Evolutionary conservation across 139 green algal genomes (phyloP), one percentile per base, ranked within the genome.

Genomic region (Chlorella sp.): DNA sequence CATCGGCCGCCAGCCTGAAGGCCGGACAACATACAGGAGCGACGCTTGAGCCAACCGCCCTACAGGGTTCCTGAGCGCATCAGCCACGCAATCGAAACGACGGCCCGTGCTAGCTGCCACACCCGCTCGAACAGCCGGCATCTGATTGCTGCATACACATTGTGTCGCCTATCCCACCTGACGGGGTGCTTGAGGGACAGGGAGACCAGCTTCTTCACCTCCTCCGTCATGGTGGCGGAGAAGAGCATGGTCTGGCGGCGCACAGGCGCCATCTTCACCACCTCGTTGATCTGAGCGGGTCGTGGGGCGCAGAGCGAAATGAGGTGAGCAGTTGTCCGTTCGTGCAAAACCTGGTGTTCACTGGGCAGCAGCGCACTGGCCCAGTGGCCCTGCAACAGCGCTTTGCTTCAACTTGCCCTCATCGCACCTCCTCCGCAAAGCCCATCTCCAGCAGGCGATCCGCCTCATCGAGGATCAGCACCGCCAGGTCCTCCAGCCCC

Each of bases 211-310:
- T 90, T 75, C 41, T 89, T 74, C 64, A 98, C 95, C 51, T 95
- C 87, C 68, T 93, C 89, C 0, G 90, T 94, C 87, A 96, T 93
- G 40, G 93, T 96, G 30, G 93, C 87, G 24, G 34, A 36, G 89
- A 98, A 99, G 28, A 99, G 92, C 89, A 99, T 91, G 26, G 97
- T 99, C 91, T 99, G 97, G 13, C 97, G 90, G 84, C 93, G 91
- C 65, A 88, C 87, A n/a, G 97, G 97, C 34, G 96, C 92, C 80
- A 94, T 86, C 24, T 85, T 80, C 72, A 99, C 87, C 56, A 99
- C 93, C 90, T 99, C 93, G 28, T 85, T 70, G 65, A 99, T 86
- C 91, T 98, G 89, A 46, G 7, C 0, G 58, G 75, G 51, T 9
- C 17, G 54, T 60, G 51, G 13, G 24, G 11, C 46, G 46, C 46